Evolutionary conservation across 192 early-diverging fungal species (phyloP).

Genomic region (Backusella tuberculispora): DNA sequence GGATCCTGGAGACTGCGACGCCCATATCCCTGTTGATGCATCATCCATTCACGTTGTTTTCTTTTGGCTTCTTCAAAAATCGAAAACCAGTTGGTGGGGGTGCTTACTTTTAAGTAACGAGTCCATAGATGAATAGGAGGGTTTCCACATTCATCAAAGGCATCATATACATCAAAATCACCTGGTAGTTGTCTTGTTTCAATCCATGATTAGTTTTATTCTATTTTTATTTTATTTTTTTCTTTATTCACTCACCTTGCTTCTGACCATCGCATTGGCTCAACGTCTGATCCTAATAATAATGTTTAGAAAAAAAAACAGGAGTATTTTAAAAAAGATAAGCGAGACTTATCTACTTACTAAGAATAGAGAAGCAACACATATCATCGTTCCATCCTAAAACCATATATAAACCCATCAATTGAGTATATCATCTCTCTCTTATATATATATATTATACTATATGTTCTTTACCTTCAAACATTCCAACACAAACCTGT

Average conservation of each 20-base stretch:
- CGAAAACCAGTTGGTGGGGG: constrained; percentile 41
- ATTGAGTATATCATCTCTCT: background rate
- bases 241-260: constrained; percentile 32
- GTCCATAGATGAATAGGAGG: constrained; percentile 45
- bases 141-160: constrained; percentile 43
- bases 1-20: background rate
- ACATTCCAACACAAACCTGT: constrained; percentile 30
- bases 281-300: constrained; percentile 31
- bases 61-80: constrained; percentile 44
- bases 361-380: constrained; percentile 44
- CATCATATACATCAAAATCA: constrained; percentile 41
- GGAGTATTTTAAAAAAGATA: background rate
- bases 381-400: constrained; percentile 50
- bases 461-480: constrained; percentile 30
- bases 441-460: background rate
- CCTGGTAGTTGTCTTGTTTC: constrained; percentile 37
- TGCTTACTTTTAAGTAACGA: constrained; percentile 27
- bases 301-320: background rate
- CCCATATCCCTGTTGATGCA: constrained; percentile 14
- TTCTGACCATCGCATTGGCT: constrained; percentile 46
- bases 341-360: constrained; percentile 19
- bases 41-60: constrained; percentile 34
- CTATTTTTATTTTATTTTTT: constrained; percentile 16
- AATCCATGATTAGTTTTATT: background rate
- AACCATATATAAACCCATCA: background rate